These are phyloP conservation scores for Beta lomatogona DNA, from an alignment of 179 eudicot genomes.

Conservation along the genomic window DNA sequence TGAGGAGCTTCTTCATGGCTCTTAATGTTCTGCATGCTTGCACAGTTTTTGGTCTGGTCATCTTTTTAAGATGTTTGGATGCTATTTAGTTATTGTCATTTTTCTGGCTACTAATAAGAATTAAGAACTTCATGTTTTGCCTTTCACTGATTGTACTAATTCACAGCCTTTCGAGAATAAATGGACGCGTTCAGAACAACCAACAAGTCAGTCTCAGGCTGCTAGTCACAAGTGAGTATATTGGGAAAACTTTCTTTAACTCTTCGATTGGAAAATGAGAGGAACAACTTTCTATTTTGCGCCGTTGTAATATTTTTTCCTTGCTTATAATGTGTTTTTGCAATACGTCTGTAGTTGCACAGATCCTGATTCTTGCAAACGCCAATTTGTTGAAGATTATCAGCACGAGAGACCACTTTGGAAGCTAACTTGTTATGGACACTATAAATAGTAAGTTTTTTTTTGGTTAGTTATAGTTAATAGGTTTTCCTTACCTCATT, in stretches of 20 bases:
- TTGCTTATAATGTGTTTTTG: conserved; percentile 22
- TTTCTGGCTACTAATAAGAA: neutral
- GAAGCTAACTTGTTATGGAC: conserved; percentile 97
- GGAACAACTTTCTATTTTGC: neutral
- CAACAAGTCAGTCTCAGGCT: conserved; percentile 56
- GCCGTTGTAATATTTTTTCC: neutral
- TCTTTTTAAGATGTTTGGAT: neutral
- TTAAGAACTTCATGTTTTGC: neutral
- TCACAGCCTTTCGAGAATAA: conserved; percentile 93
- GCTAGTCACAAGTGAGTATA: conserved; percentile 68
- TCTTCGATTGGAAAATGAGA: conserved; percentile 7
- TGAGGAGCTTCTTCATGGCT: neutral
- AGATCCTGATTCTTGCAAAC: conserved; percentile 77
- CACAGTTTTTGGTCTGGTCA: neutral
- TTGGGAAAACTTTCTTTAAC: neutral
- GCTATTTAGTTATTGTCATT: neutral
- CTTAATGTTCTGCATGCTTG: conserved; percentile 3
- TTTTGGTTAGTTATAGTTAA: conserved; percentile 64
- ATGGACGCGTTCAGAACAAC: conserved; percentile 74
- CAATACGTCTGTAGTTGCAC: conserved; percentile 63
- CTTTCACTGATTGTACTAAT: conserved; percentile 2
- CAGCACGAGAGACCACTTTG: conserved; percentile 84
- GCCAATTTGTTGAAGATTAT: conserved; percentile 65
- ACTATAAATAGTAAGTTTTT: conserved; percentile 61
- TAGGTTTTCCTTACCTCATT: conserved; percentile 27